Conservation (phyloP, 2,329 filamentous ascomycete species). For the Helotiales sp. region DNA sequence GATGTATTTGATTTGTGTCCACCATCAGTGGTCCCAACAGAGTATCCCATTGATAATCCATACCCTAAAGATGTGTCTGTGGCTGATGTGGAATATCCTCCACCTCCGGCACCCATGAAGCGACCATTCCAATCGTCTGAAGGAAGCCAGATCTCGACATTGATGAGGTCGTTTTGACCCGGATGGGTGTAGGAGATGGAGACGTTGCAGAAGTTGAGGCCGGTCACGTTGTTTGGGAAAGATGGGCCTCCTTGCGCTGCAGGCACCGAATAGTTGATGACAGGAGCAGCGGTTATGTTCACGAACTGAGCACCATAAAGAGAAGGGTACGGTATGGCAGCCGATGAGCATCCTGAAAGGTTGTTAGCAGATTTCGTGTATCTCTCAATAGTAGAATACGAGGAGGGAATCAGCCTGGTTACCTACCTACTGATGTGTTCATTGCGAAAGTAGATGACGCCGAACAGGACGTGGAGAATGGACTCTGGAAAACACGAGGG, state of each 20-base stretch:
- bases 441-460: no score
- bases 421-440: no score
- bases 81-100: conserved; percentile 25
- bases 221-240: background rate
- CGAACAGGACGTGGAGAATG: no score
- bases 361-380: no score
- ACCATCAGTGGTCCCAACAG: conserved; percentile 13
- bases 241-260: background rate
- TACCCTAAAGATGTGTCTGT: conserved; percentile 28
- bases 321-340: background rate
- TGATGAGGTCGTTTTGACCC: conserved; percentile 25
- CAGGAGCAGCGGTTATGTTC: background rate
- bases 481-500: no score
- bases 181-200: conserved; percentile 33
- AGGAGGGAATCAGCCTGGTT: no score
- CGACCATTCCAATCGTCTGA: conserved; percentile 33
- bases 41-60: conserved; percentile 32
- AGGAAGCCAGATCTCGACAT: conserved; percentile 31
- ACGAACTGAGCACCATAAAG: conserved; percentile 2
- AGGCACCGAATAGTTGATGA: background rate
- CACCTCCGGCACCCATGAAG: conserved; percentile 35
- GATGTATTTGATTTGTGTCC: background rate
- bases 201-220: conserved; percentile 31
- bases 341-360: background rate
- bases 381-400: no score